Evolutionary conservation across 257 asterid species (phyloP), one percentile per base, ranked within the genome.

Genomic region (Voacanga thouarsii): DNA sequence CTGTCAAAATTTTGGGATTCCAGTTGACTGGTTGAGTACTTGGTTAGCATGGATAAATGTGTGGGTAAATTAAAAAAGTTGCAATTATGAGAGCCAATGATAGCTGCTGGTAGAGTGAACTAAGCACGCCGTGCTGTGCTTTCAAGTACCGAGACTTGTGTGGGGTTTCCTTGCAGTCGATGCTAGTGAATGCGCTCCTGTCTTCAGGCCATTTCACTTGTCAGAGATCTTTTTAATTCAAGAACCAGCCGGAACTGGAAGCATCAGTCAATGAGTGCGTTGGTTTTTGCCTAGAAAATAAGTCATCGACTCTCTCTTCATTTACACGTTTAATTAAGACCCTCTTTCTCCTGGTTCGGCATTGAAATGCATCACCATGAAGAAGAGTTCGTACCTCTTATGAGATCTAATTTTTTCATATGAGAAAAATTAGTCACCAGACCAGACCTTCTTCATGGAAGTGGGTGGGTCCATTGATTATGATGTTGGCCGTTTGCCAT

Each of bases 91-190:
- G 18, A 16, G 67, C 10, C 55, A 79, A 76, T 66, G 64, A 57
- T 70, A 21, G 66, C 39, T 37, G 71, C 60, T 71, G 77, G 78
- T 45, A 18, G 33, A 59, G 76, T 65, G 72, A 74, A 55, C 53
- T 45, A 37, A 64, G 77, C 44, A 50, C 45, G 81, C 80, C 47
- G 30, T 64, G 77, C 59, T 49, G 37, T 77, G 85, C 64, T 80
- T 77, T 82, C 81, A 84, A 84, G 79, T 84, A 79, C 83, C 86
- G 43, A 80, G 85, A 80, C 66, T 55, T 43, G 39, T 49, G 82
- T 49, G 82, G 74, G 79, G 75, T 66, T 81, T 47, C 18, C 5
- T 73, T 71, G 28, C n/a, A 12, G 51, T 50, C 15, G 21, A 11
- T 68, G 76, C 28, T 14, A n/a, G 49, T 28, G 59, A 75, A 41